Evolutionary conservation across 176 grass and related monocot genomes (phyloP).

Genomic region (Oryza glaberrima): DNA sequence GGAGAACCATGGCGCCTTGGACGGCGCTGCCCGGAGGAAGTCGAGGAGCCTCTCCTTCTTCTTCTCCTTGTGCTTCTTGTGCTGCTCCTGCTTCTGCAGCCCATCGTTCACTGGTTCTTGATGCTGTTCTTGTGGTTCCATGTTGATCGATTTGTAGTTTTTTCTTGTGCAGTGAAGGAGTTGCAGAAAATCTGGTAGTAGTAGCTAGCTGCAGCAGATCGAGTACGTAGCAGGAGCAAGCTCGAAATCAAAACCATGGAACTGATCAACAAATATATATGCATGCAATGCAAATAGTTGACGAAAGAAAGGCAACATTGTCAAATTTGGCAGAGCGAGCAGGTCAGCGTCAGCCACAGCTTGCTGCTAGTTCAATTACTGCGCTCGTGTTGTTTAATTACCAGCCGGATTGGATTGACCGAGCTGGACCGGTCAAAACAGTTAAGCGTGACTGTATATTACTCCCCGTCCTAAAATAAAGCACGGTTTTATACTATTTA

Average conservation of each 20-base stretch:
- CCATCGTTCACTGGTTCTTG: background rate
- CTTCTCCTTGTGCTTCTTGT: background rate
- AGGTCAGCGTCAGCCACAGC: background rate
- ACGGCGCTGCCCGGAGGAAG: conserved; percentile 48
- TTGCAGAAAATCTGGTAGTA: too few relatives aligned
- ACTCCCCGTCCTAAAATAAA: too few relatives aligned
- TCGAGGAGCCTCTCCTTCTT: conserved; percentile 52
- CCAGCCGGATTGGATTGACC: background rate
- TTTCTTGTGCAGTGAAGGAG: background rate
- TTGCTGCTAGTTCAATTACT: too few relatives aligned
- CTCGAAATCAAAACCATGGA: background rate
- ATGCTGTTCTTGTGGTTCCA: background rate
- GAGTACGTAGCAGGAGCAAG: background rate
- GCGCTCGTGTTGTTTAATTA: background rate
- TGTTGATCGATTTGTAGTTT: background rate
- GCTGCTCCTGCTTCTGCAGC: background rate
- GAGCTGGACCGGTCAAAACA: background rate
- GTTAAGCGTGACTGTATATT: background rate
- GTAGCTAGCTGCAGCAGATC: background rate
- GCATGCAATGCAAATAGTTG: background rate
- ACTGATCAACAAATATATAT: background rate
- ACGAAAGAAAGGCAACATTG: background rate
- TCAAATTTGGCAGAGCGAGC: background rate
- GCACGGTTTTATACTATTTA: too few relatives aligned
- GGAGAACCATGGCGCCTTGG: conserved; percentile 43